Conservation (phyloP, 2,329 filamentous ascomycete genomes). For the Cladosporium austrohemisphaericum region DNA sequence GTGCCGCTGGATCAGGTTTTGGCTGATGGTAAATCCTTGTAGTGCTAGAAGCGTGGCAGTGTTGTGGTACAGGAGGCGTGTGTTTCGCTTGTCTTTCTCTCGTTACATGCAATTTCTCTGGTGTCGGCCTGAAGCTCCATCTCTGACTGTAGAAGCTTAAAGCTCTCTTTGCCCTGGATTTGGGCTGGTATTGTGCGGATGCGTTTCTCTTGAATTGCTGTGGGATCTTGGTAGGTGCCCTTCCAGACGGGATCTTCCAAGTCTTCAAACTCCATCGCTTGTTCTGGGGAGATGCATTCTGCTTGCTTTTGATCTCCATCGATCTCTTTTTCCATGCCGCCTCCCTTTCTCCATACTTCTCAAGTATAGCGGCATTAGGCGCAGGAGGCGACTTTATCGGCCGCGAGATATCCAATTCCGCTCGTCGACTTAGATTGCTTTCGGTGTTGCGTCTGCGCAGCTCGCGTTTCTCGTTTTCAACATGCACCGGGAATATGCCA, state of each 20-base stretch:
- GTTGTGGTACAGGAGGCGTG: neutral
- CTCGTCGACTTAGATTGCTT: neutral
- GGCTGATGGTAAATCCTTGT: neutral
- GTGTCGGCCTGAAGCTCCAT: neutral
- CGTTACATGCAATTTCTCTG: neutral
- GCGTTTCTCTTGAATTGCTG: neutral
- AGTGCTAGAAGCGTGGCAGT: neutral
- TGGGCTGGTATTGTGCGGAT: too few relatives aligned
- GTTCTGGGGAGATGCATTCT: neutral
- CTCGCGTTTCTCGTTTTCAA: neutral
- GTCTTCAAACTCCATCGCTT: slow-evolving; percentile 6
- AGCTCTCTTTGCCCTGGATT: neutral
- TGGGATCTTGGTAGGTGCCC: neutral
- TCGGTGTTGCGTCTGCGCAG: neutral
- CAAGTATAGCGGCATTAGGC: neutral
- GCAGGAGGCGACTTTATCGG: slow-evolving; percentile 1
- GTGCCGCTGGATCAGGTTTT: neutral
- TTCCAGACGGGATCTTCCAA: neutral
- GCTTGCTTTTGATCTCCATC: neutral
- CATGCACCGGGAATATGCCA: neutral
- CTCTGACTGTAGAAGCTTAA: neutral
- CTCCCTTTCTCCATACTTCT: neutral
- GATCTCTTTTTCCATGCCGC: neutral
- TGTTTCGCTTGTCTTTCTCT: neutral
- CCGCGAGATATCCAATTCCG: neutral